Evolutionary conservation across 139 green algal species (phyloP).

Genomic region (Asterochloris erici): DNA sequence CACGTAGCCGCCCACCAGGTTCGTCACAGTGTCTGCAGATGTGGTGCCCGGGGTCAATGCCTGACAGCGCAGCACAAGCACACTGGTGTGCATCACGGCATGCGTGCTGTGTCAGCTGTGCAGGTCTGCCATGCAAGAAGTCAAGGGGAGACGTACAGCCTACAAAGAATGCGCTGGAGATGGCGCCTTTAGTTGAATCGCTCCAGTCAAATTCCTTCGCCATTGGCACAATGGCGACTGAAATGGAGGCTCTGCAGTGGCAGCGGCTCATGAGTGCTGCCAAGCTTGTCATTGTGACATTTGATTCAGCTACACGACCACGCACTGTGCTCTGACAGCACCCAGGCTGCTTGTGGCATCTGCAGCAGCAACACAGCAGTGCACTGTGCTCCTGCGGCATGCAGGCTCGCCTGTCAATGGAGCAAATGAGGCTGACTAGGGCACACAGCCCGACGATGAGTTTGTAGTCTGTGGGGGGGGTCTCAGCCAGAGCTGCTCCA

Average conservation of each 20-base stretch:
- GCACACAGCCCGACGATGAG: slow-evolving; percentile 36
- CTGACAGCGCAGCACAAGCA: too few relatives aligned
- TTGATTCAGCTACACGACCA: too few relatives aligned
- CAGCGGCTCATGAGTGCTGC: too few relatives aligned
- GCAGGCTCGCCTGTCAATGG: slow-evolving; percentile 38
- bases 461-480: not conserved
- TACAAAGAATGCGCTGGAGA: slow-evolving; percentile 63
- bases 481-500: not conserved
- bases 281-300: too few relatives aligned
- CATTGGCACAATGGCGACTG: slow-evolving; percentile 75
- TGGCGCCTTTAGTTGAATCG: slow-evolving; percentile 61
- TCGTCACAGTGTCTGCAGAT: too few relatives aligned
- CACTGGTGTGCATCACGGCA: too few relatives aligned
- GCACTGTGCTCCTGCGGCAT: too few relatives aligned
- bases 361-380: too few relatives aligned
- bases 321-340: too few relatives aligned
- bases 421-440: slow-evolving; percentile 51
- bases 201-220: slow-evolving; percentile 61
- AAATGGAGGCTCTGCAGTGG: slow-evolving; percentile 56
- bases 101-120: not conserved
- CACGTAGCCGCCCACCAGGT: too few relatives aligned
- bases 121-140: slow-evolving; percentile 16
- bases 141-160: slow-evolving; percentile 50
- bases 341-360: too few relatives aligned
- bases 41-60: too few relatives aligned